Evolutionary conservation across 2,329 filamentous ascomycete genomes (phyloP).

Genomic region (Colletotrichum sp.): DNA sequence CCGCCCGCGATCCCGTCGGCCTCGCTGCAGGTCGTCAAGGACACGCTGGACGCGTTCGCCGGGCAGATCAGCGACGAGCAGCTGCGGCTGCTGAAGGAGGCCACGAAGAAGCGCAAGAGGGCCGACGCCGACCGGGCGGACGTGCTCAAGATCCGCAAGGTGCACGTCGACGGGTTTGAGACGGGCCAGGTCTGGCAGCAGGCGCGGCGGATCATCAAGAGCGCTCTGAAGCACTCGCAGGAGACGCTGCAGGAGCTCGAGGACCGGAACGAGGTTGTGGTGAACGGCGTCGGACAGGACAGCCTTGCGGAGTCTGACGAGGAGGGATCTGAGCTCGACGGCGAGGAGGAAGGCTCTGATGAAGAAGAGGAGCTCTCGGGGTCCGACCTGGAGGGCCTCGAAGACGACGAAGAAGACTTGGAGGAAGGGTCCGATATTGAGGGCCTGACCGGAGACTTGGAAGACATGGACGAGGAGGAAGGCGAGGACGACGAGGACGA

Average conservation of each 20-base stretch:
- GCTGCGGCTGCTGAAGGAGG: slow-evolving; percentile 67
- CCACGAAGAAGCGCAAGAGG: slow-evolving; percentile 79
- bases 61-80: slow-evolving; percentile 76
- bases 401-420: slow-evolving; percentile 26
- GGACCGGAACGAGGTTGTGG: slow-evolving; percentile 38
- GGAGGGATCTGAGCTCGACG: slow-evolving; percentile 33
- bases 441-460: slow-evolving; percentile 22
- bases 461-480: slow-evolving; percentile 35
- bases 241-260: slow-evolving; percentile 54
- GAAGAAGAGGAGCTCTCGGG: slow-evolving; percentile 30
- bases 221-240: slow-evolving; percentile 54
- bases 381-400: slow-evolving; percentile 22
- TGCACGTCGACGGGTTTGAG: slow-evolving; percentile 88
- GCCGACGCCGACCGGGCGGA: slow-evolving; percentile 49
- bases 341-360: slow-evolving; percentile 30
- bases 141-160: slow-evolving; percentile 77
- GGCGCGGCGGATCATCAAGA: slow-evolving; percentile 77
- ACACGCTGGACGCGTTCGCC: slow-evolving; percentile 80
- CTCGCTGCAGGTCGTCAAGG: slow-evolving; percentile 78
- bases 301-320: slow-evolving; percentile 38
- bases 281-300: slow-evolving; percentile 45
- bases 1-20: slow-evolving; percentile 68
- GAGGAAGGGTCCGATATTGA: slow-evolving; percentile 35
- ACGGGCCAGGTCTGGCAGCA: slow-evolving; percentile 95
- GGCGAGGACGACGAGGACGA: slow-evolving; percentile 41